Evolutionary conservation across 805 yeast genomes (phyloP).

Genomic region (Candida ascalaphidarum): DNA sequence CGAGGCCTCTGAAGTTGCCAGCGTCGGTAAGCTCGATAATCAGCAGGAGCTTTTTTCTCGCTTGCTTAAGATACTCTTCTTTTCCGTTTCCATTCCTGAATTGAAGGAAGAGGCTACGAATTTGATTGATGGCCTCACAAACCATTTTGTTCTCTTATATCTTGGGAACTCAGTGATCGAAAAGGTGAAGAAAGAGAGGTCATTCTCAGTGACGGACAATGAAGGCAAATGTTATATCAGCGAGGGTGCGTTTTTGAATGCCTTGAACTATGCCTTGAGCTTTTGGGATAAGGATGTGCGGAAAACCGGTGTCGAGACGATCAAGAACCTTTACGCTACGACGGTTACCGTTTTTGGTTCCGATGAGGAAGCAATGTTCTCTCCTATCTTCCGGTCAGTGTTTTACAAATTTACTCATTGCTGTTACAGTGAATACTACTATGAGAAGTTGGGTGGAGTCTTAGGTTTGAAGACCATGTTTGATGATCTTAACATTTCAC

Average conservation of each 20-base stretch:
- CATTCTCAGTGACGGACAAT: constrained; percentile 67
- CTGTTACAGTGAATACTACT: constrained; percentile 85
- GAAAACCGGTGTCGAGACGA: constrained; percentile 59
- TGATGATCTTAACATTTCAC: constrained; percentile 58
- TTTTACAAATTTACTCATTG: constrained; percentile 81
- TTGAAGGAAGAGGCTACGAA: constrained; percentile 56
- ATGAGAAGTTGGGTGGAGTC: constrained; percentile 82
- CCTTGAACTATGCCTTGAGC: constrained; percentile 72
- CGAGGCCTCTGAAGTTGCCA: constrained; percentile 36
- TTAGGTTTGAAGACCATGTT: constrained; percentile 71
- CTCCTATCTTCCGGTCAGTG: constrained; percentile 69
- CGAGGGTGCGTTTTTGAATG: constrained; percentile 63
- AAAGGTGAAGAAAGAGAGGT: constrained; percentile 55
- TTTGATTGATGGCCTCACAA: constrained; percentile 59
- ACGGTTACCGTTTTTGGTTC: constrained; percentile 62
- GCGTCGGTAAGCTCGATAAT: constrained; percentile 40
- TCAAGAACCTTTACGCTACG: constrained; percentile 52
- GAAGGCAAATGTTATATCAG: constrained; percentile 69
- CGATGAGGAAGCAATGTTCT: constrained; percentile 54
- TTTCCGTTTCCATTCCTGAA: constrained; percentile 68
- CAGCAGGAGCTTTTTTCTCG: constrained; percentile 61
- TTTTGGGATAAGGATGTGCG: constrained; percentile 66
- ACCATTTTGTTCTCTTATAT: constrained; percentile 73
- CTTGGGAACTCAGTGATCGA: constrained; percentile 67
- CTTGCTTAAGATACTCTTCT: constrained; percentile 64